phyloP scores from a whole-genome alignment of 495 filamentous ascomycete genomes.

The Xeromyces bisporus region DNA sequence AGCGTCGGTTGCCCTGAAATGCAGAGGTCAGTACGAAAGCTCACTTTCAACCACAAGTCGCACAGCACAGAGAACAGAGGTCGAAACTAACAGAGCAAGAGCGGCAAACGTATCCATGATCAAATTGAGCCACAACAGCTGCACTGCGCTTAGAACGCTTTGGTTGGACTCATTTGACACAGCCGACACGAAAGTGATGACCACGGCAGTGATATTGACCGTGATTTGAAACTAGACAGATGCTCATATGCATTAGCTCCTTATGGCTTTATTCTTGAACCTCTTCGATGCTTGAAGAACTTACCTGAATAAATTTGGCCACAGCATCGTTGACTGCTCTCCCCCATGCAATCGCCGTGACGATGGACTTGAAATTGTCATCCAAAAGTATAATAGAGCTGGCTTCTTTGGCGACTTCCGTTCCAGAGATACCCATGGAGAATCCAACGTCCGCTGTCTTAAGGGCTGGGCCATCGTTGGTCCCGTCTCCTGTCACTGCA shows the following conservation, averaged over 20 bases:
- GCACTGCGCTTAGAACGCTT: conserved; percentile 69
- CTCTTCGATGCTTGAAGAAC: background rate
- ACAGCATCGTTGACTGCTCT: conserved; percentile 83
- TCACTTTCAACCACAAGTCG: background rate
- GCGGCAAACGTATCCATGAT: conserved; percentile 92
- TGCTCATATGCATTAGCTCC: background rate
- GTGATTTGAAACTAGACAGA: conserved; percentile 55
- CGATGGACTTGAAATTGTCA: conserved; percentile 78
- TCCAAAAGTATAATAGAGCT: conserved; percentile 86
- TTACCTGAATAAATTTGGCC: conserved; percentile 61
- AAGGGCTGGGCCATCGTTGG: conserved; percentile 76
- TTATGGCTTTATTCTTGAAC: no score
- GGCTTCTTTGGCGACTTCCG: conserved; percentile 86
- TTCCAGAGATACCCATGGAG: conserved; percentile 83
- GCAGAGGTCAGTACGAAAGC: conserved; percentile 4
- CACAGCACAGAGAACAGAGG: no score
- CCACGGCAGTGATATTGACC: conserved; percentile 76
- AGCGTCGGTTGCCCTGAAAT: conserved; percentile 51
- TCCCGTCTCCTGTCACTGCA: conserved; percentile 77
- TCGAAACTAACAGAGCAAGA: conserved; percentile 40
- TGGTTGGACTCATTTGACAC: conserved; percentile 46
- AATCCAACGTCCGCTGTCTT: conserved; percentile 80
- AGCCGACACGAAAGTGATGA: conserved; percentile 68
- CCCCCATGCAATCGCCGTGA: conserved; percentile 81
- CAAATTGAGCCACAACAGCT: conserved; percentile 81